Conservation (phyloP, 2,329 filamentous ascomycete species). For the Kalmusia sp. region DNA sequence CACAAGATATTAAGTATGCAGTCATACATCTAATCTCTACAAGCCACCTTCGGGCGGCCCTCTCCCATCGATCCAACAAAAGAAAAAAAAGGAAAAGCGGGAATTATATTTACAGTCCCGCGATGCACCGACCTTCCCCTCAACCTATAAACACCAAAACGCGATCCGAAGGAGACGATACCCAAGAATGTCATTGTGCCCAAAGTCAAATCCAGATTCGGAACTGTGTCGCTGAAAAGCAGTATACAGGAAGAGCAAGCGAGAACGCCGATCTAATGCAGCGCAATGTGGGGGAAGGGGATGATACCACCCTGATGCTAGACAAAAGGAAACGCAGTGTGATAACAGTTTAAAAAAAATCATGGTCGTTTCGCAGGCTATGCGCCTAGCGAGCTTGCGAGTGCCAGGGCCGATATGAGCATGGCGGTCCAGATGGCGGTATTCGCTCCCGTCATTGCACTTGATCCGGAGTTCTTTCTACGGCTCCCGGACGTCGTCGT, state of each 20-base stretch:
- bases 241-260: neutral
- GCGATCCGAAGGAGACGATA: neutral
- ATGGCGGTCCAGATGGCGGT: conserved; percentile 2
- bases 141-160: neutral
- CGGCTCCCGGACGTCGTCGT: conserved; percentile 24
- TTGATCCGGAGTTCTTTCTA: conserved; percentile 29
- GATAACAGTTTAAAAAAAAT: conserved; percentile 2
- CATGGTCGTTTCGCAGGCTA: neutral
- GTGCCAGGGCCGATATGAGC: neutral
- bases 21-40: conserved; percentile 1
- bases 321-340: neutral
- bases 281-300: conserved; percentile 2
- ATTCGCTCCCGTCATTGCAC: neutral
- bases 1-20: conserved; percentile 5
- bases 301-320: neutral
- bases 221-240: conserved; percentile 2
- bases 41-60: neutral
- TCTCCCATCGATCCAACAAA: neutral
- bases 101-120: conserved; percentile 8
- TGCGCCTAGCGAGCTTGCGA: neutral
- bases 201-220: neutral
- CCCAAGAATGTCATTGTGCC: neutral
- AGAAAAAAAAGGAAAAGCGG: neutral
- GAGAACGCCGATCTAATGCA: conserved; percentile 9
- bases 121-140: neutral